phyloP scores from a whole-genome alignment of 2,329 filamentous ascomycete genomes.

The Chaetomiaceae sp. region DNA sequence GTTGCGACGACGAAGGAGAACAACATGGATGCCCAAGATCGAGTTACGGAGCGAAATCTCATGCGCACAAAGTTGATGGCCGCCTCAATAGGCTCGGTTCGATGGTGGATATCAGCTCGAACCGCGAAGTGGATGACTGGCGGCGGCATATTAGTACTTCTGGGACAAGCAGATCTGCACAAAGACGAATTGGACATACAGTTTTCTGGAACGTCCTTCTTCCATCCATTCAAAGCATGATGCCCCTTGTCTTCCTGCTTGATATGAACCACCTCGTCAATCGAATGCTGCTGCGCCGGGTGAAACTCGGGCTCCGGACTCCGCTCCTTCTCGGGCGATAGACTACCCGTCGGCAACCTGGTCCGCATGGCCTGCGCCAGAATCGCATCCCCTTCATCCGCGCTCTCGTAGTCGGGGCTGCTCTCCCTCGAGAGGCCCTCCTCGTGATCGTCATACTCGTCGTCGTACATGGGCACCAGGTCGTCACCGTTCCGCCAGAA shows the following conservation, averaged over 20 bases:
- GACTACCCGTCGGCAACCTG: slow-evolving; percentile 48
- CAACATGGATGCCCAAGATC: slow-evolving; percentile 63
- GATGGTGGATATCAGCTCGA: slow-evolving; percentile 80
- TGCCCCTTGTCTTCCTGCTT: slow-evolving; percentile 36
- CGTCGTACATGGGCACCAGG: slow-evolving; percentile 37
- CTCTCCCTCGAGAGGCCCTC: slow-evolving; percentile 25
- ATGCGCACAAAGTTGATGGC: slow-evolving; percentile 57
- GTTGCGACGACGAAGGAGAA: slow-evolving; percentile 56
- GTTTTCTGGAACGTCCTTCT: slow-evolving; percentile 38
- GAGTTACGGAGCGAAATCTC: slow-evolving; percentile 55
- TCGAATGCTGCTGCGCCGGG: slow-evolving; percentile 14
- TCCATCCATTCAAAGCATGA: slow-evolving; percentile 7
- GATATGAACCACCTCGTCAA: slow-evolving; percentile 18
- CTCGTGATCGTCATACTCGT: slow-evolving; percentile 22
- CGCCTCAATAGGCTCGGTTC: slow-evolving; percentile 75
- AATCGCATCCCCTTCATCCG: slow-evolving; percentile 33
- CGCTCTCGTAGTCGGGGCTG: slow-evolving; percentile 32
- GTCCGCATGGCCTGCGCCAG: slow-evolving; percentile 49
- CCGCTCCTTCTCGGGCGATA: slow-evolving; percentile 48
- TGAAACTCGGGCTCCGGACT: slow-evolving; percentile 40
- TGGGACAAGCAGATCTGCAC: slow-evolving; percentile 10
- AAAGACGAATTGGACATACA: slow-evolving; percentile 36
- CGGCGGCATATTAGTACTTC: neutral
- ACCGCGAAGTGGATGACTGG: slow-evolving; percentile 83
- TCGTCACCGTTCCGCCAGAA: slow-evolving; percentile 57